Evolutionary conservation across 495 filamentous ascomycete species (phyloP).

Genomic region (Trichocladium uniseriatum): DNA sequence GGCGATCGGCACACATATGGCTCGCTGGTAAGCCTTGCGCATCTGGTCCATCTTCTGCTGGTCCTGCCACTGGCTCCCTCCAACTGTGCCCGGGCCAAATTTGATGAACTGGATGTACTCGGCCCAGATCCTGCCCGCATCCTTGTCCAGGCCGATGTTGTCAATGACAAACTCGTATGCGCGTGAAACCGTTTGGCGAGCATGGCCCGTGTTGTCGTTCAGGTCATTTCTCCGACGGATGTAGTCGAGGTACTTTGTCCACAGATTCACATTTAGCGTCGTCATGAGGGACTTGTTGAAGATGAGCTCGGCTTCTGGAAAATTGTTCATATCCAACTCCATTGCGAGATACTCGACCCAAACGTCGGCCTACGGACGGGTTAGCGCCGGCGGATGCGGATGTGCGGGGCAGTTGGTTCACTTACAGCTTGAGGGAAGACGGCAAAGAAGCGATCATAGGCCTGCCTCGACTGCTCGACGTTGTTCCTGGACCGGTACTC

Average conservation of each 20-base stretch:
- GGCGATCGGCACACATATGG: constrained; percentile 72
- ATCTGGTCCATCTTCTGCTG: constrained; percentile 94
- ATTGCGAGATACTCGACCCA: constrained; percentile 80
- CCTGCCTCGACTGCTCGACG: constrained; percentile 66
- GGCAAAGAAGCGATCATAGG: constrained; percentile 77
- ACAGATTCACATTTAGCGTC: constrained; percentile 73
- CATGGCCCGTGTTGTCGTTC: constrained; percentile 65
- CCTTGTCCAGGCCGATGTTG: constrained; percentile 83
- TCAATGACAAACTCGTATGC: constrained; percentile 88
- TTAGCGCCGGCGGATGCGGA: constrained; percentile 16
- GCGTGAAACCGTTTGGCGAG: constrained; percentile 65
- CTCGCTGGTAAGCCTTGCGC: constrained; percentile 82
- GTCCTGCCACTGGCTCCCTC: constrained; percentile 86
- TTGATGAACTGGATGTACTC: constrained; percentile 91
- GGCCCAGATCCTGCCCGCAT: constrained; percentile 81
- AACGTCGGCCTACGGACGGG: constrained; percentile 62
- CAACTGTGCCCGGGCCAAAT: constrained; percentile 70
- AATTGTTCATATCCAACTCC: constrained; percentile 76
- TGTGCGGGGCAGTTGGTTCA: constrained; percentile 13
- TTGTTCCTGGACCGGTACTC: constrained; percentile 78
- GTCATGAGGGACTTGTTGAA: constrained; percentile 64
- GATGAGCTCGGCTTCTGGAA: constrained; percentile 66
- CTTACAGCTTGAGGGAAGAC: constrained; percentile 87
- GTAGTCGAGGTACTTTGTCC: constrained; percentile 91
- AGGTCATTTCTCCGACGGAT: constrained; percentile 84